A percentile compares a stretch with the other conserved stretches of the same genome.
These are phyloP conservation scores for Canariomyces notabilis DNA, from an alignment of 2,329 filamentous ascomycete genomes.

Conservation along the genomic window DNA sequence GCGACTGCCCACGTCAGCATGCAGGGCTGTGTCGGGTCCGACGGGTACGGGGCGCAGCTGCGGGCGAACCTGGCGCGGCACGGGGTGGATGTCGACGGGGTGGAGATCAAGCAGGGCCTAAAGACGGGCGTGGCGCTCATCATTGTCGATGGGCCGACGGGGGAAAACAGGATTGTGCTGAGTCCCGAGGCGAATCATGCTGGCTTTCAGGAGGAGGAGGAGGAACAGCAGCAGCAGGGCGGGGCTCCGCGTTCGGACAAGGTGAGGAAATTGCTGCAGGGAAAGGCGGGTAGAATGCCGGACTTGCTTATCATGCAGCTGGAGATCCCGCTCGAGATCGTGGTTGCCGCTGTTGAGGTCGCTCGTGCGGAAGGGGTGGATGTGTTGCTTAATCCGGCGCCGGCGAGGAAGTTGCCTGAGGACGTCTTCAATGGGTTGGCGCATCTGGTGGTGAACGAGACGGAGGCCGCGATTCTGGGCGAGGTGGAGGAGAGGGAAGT, in stretches of 20 bases:
- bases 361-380: conserved; percentile 46
- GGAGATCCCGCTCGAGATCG: conserved; percentile 66
- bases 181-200: conserved; percentile 65
- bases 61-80: conserved; percentile 52
- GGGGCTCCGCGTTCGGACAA: too few species aligned
- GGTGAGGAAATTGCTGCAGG: conserved; percentile 27
- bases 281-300: conserved; percentile 29
- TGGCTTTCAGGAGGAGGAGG: conserved; percentile 35
- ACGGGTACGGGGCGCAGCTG: conserved; percentile 60
- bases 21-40: conserved; percentile 68
- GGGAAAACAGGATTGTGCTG: conserved; percentile 73
- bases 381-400: conserved; percentile 82
- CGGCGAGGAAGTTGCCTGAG: conserved; percentile 63
- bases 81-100: conserved; percentile 50
- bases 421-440: conserved; percentile 63
- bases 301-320: conserved; percentile 70
- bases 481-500: conserved; percentile 47
- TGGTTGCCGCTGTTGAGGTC: conserved; percentile 54
- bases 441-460: conserved; percentile 87
- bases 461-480: conserved; percentile 71
- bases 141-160: conserved; percentile 65
- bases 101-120: conserved; percentile 30
- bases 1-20: conserved; percentile 53
- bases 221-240: conserved; percentile 19
- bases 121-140: conserved; percentile 71